A percentile compares a stretch with the other conserved stretches of the same genome.
phyloP scores from a whole-genome alignment of 345 rosid genomes.

The Acer yangbiense region DNA sequence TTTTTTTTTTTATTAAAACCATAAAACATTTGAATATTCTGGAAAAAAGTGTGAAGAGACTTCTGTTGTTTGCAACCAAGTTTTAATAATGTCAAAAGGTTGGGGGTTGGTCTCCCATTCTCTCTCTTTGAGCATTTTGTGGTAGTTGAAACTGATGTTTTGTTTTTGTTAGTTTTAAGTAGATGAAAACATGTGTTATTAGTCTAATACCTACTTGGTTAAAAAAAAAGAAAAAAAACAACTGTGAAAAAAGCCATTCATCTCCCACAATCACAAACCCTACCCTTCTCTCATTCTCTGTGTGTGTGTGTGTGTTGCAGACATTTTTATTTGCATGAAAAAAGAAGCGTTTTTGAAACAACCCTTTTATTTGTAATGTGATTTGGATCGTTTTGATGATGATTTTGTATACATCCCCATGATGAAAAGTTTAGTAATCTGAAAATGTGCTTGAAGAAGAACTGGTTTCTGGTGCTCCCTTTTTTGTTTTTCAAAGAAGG shows the following conservation, averaged over 20 bases:
- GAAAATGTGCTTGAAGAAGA: constrained; percentile 18
- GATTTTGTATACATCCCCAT: constrained; percentile 20
- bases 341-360: background rate
- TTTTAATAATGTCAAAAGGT: background rate
- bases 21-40: background rate
- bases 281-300: background rate
- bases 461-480: constrained; percentile 25
- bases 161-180: too few species aligned
- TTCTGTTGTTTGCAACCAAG: background rate
- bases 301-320: too few species aligned
- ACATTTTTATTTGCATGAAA: background rate
- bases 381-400: background rate
- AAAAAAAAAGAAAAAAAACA: too few species aligned
- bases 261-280: background rate
- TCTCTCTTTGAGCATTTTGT: background rate
- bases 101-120: too few species aligned
- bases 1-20: background rate
- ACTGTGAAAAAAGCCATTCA: too few species aligned
- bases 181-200: too few species aligned
- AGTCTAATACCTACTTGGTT: too few species aligned
- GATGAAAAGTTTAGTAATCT: constrained; percentile 45
- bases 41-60: background rate
- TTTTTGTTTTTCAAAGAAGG: constrained; percentile 5
- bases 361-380: background rate
- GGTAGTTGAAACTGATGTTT: background rate